phyloP scores from a whole-genome alignment of 495 filamentous ascomycete genomes.

The Amorphotheca resinae region DNA sequence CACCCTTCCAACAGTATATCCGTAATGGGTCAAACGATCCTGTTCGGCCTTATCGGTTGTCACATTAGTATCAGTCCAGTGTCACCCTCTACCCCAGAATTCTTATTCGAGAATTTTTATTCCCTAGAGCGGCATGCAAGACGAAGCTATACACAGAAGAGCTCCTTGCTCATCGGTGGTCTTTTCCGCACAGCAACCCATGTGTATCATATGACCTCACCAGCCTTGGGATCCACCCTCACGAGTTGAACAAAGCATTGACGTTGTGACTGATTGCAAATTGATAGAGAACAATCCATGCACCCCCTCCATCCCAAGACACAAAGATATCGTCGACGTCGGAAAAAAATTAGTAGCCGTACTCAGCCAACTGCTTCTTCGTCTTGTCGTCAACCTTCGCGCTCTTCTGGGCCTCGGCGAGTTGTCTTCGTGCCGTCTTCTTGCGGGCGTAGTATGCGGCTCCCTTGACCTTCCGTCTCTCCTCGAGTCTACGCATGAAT shows the following conservation, averaged over 20 bases:
- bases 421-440: conserved; percentile 83
- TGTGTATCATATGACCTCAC: conserved; percentile 9
- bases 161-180: conserved; percentile 9
- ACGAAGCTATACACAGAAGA: conserved; percentile 20
- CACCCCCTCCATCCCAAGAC: conserved; percentile 11
- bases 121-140: conserved; percentile 15
- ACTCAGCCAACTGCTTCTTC: conserved; percentile 39
- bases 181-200: conserved; percentile 14
- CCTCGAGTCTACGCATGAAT: conserved; percentile 63
- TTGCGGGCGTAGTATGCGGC: conserved; percentile 99
- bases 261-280: conserved; percentile 7
- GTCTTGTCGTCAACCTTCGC: conserved; percentile 69
- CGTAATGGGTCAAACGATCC: too few species aligned
- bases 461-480: conserved; percentile 97
- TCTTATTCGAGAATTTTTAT: conserved; percentile 13
- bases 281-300: conserved; percentile 12
- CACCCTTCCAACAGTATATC: too few species aligned
- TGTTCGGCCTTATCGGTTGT: too few species aligned
- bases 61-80: too few species aligned
- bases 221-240: conserved; percentile 18
- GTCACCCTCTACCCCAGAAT: neutral
- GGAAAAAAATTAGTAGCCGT: conserved; percentile 37
- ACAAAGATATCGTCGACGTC: conserved; percentile 2
- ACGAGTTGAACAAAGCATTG: conserved; percentile 19
- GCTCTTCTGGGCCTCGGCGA: conserved; percentile 81